These are phyloP conservation scores for Cudoniella acicularis DNA, from an alignment of 495 filamentous ascomycete species.

Conservation along the genomic window DNA sequence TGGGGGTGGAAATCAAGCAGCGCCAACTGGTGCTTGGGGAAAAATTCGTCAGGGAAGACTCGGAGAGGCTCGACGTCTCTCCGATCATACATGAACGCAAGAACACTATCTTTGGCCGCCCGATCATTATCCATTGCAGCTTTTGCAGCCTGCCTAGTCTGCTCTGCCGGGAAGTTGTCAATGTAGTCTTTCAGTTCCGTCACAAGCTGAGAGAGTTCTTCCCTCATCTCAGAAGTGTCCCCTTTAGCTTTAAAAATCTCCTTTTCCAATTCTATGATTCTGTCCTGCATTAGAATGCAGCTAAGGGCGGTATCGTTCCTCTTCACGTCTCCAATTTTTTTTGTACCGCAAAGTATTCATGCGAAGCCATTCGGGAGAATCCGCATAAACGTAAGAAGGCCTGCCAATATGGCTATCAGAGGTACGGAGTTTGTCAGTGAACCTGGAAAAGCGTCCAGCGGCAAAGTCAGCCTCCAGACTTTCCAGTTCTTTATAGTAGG, in stretches of 20 bases:
- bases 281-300: background rate
- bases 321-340: background rate
- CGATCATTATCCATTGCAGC: constrained; percentile 1
- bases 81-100: constrained; percentile 21
- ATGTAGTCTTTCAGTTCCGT: background rate
- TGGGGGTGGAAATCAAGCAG: constrained; percentile 26
- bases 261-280: background rate
- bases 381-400: background rate
- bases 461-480: constrained; percentile 30
- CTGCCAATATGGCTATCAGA: background rate
- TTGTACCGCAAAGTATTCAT: background rate
- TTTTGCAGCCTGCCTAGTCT: background rate
- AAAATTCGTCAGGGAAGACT: constrained; percentile 17
- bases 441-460: constrained; percentile 13
- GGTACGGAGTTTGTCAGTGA: background rate
- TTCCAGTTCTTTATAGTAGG: constrained; percentile 29
- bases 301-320: background rate
- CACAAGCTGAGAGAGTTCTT: constrained; percentile 1
- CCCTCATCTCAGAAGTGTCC: background rate
- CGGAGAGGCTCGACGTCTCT: constrained; percentile 22
- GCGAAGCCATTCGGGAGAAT: background rate
- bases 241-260: background rate
- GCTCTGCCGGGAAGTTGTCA: background rate
- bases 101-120: constrained; percentile 1
- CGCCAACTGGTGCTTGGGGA: constrained; percentile 15